These are phyloP conservation scores for Mycena galopus DNA, from an alignment of 768 basidiomycete species.

Conservation along the genomic window DNA sequence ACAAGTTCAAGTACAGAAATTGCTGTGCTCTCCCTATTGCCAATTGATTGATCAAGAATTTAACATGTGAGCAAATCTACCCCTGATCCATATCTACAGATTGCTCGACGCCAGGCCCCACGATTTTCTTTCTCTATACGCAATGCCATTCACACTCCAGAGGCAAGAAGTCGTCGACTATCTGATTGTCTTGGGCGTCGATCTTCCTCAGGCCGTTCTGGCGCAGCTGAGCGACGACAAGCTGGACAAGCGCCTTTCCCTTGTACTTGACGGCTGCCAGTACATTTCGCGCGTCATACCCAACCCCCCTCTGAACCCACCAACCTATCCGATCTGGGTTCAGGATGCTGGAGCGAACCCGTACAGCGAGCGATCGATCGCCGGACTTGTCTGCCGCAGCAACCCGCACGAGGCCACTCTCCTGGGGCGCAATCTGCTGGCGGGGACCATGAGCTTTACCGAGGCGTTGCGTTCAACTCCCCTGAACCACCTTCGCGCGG, in stretches of 20 bases:
- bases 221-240: constrained; percentile 16
- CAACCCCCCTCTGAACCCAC: constrained; percentile 11
- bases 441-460: too few species aligned
- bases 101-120: too few species aligned
- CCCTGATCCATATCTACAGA: too few species aligned
- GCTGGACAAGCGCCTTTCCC: constrained; percentile 18
- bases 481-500: too few species aligned
- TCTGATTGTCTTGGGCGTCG: constrained; percentile 2
- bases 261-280: constrained; percentile 21
- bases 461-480: too few species aligned
- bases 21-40: too few species aligned
- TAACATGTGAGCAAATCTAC: too few species aligned
- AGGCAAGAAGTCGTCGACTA: constrained; percentile 19
- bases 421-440: too few species aligned
- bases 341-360: not conserved
- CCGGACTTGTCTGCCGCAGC: not conserved
- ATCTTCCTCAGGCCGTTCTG: constrained; percentile 10
- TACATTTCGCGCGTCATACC: constrained; percentile 26
- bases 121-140: too few species aligned
- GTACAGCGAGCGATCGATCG: too few species aligned
- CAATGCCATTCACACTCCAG: not conserved
- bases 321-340: constrained; percentile 5
- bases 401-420: constrained; percentile 13
- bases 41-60: too few species aligned
- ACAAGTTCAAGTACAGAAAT: too few species aligned